These are phyloP conservation scores for Pichia cephalocereana DNA, from an alignment of 805 yeast species.

Conservation along the genomic window DNA sequence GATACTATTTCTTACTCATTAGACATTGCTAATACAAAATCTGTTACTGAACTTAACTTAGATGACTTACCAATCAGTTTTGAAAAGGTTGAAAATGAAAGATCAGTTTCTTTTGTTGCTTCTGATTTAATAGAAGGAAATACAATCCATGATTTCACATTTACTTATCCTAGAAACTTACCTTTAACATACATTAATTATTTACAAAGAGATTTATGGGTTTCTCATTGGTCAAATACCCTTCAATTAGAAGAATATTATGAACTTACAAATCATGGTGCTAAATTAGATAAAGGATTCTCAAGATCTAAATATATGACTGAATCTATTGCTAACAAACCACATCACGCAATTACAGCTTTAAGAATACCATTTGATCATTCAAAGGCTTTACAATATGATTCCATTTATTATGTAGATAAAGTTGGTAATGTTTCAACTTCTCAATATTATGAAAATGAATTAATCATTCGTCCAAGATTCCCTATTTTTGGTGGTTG, in stretches of 20 bases:
- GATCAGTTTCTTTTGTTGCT: conserved; percentile 3
- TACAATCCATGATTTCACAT: conserved; percentile 37
- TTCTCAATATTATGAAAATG: conserved; percentile 35
- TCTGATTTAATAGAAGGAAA: conserved; percentile 32
- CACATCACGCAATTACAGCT: conserved; percentile 49
- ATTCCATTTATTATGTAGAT: conserved; percentile 63
- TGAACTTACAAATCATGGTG: conserved; percentile 70
- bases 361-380: conserved; percentile 48
- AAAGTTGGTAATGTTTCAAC: conserved; percentile 92
- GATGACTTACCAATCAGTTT: conserved; percentile 5
- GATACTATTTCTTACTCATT: conserved; percentile 39
- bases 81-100: conserved; percentile 23
- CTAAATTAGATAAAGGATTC: conserved; percentile 59
- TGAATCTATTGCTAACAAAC: conserved; percentile 35
- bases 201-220: conserved; percentile 72
- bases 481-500: conserved; percentile 96
- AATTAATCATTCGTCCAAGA: conserved; percentile 66
- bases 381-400: conserved; percentile 37
- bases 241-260: conserved; percentile 78
- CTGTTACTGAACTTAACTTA: neutral
- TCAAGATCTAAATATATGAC: conserved; percentile 72
- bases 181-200: conserved; percentile 57
- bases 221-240: conserved; percentile 74
- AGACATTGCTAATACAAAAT: conserved; percentile 30
- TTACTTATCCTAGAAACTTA: conserved; percentile 53